Evolutionary conservation across 345 rosid species (phyloP).

Genomic region (Melaleuca alternifolia): DNA sequence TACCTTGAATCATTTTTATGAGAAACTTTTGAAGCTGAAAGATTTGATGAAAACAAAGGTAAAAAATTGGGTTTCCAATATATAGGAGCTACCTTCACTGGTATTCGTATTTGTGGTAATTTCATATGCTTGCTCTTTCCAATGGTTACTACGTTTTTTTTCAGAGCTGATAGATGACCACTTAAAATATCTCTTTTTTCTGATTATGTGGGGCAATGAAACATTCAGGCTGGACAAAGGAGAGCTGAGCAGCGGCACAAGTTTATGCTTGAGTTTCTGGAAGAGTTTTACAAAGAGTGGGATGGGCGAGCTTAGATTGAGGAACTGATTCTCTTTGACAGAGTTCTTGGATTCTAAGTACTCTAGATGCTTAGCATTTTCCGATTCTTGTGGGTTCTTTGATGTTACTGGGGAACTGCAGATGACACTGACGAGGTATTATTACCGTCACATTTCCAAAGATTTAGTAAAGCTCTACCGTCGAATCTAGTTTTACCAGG

Average conservation of each 20-base stretch:
- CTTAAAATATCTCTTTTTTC: neutral
- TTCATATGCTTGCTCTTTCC: neutral
- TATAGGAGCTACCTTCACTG: neutral
- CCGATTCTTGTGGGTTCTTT: neutral
- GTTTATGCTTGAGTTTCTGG: constrained; percentile 60
- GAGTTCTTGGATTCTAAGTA: neutral
- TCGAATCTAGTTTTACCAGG: neutral
- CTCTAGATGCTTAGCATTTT: neutral
- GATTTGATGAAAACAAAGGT: constrained; percentile 78
- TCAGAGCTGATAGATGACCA: neutral
- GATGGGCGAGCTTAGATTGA: constrained; percentile 42
- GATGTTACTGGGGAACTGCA: neutral
- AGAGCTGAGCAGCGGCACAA: constrained; percentile 74
- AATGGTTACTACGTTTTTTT: neutral
- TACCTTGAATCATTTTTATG: constrained; percentile 66
- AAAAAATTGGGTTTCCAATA: neutral
- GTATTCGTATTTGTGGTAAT: neutral
- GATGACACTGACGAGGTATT: neutral
- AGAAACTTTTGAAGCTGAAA: constrained; percentile 84
- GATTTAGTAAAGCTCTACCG: neutral
- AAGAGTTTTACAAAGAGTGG: constrained; percentile 74
- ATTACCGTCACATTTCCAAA: neutral
- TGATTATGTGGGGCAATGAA: neutral
- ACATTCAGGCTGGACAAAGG: constrained; percentile 53
- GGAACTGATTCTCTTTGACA: neutral